Evolutionary conservation across 164 flowering plant genomes (phyloP), one percentile per base, ranked within the genome.

Genomic region (Cinnamomum chago): DNA sequence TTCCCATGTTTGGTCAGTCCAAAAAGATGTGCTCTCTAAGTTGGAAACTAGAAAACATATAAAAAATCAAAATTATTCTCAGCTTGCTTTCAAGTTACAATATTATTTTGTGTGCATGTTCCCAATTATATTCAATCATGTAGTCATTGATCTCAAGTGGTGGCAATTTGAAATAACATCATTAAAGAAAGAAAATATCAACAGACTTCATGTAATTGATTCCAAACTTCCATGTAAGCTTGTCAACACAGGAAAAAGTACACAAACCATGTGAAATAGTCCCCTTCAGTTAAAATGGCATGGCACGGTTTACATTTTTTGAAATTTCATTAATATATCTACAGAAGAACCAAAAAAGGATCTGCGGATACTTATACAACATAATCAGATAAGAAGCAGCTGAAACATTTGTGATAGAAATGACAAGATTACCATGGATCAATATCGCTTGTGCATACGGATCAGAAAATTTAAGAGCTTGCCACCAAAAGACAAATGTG

Each of bases 371-470:
- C 30, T 20, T 11, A n/a, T 58, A 65, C 25, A 75, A 33, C 72
- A 50, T 33, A 14, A 23, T n/a, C 71, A 47, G 24, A 33, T 6
- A 2, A 70, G 33, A 50, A 75, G 15, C 50, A 22, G 14, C 13
- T 28, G 17, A 58, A 58, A 47, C 1, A 35, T 40, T 47, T 2
- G 33, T 18, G 7, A 51, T 4, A 55, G 27, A 33, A 20, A 68
- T 50, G 65, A 51, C 50, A n/a, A 73, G 66, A 18, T 28, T 82
- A 88, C 92, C 90, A 76, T 85, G 83, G 55, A 89, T 81, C 73
- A 84, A 82, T 65, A 85, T 80, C 50, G 88, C 91, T 58, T 83
- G 88, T 12, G 79, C 86, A 76, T 84, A 86, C 27, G 86, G 78
- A 72, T 82, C 79, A 51, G 87, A 85, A 67, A 77, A 71, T 76